Percentiles rank a stretch among this genome's conserved stretches.
These are phyloP conservation scores for Poronia punctata DNA, from an alignment of 495 filamentous ascomycete species.

Conservation along the genomic window DNA sequence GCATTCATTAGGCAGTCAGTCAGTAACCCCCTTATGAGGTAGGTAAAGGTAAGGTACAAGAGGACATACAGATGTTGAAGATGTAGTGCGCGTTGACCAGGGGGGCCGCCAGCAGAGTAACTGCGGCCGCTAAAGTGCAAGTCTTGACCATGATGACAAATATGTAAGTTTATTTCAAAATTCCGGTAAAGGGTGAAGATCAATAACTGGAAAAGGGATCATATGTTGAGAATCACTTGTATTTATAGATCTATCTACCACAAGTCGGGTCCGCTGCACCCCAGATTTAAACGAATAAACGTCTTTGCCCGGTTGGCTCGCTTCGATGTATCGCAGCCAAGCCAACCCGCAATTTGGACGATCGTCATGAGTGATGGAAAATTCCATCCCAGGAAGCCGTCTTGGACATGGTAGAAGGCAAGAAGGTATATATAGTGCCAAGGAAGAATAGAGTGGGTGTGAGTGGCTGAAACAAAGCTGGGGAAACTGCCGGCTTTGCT, in stretches of 20 bases:
- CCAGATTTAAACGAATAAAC: too few relatives aligned
- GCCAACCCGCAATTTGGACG: background rate
- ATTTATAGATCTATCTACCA: too few relatives aligned
- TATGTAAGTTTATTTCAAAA: too few relatives aligned
- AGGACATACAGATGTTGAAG: slow-evolving; percentile 26
- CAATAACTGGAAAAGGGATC: background rate
- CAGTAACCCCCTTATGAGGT: too few relatives aligned
- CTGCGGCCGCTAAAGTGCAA: slow-evolving; percentile 19
- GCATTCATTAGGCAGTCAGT: too few relatives aligned
- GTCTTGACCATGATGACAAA: slow-evolving; percentile 23
- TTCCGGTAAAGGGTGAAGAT: background rate
- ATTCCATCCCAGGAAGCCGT: too few relatives aligned
- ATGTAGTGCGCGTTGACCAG: slow-evolving; percentile 33
- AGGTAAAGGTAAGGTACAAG: background rate
- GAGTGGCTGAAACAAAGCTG: slow-evolving; percentile 12
- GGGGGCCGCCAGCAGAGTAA: slow-evolving; percentile 17
- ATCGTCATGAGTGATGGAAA: background rate
- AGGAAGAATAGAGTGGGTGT: slow-evolving; percentile 4
- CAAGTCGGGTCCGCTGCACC: too few relatives aligned
- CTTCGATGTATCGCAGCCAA: too few relatives aligned
- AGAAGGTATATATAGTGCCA: slow-evolving; percentile 9
- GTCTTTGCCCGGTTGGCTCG: too few relatives aligned
- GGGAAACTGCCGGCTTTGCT: slow-evolving; percentile 17
- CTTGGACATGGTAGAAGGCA: slow-evolving; percentile 7
- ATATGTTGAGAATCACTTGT: background rate